Base-by-base conservation (phyloP, 805 yeast genomes). In the Wickerhamiella siamensis region DNA sequence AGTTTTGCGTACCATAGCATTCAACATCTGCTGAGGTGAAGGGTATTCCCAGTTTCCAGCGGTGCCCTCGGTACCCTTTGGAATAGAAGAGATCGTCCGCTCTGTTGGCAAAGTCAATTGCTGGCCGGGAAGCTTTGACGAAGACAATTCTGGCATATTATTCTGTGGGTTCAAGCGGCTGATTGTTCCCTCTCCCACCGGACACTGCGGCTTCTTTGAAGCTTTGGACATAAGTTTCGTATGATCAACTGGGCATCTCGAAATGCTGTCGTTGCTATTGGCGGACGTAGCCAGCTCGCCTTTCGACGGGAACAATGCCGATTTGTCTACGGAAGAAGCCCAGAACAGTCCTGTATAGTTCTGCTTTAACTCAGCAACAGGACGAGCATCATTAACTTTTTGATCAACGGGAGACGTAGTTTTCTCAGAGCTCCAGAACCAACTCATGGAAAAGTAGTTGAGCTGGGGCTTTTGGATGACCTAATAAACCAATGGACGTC, bases 1-100 rank as follows among this genome's bases (percentile, higher is more conserved):
- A 17, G 95, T 95, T 64, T 91, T 91, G 49, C 88, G 75, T 21
- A 86, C 65, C 97, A 91, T 88, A 10, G 99, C 99, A 55, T 88
- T 87, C 50, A 86, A 77, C 99, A 91, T 91, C 59, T 91, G 99
- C 62, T 91, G 98, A 1, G 99, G 98, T 2, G 95, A 83, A 2
- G 99, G 99, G 58, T 91, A 91, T 62, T 91, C 98, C 99, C 99
- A 91, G 38, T 78, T 75, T 2, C 94, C 94, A 46, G 75, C 76
- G 8, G 65, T 68, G 2, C 64, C 67, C 12, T 58, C 56, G 22
- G 67, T 72, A 22, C 97, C 97, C 48, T 83, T 72, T 17, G 98
- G 98, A 41, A 91, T 91, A 1, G 83, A 64, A 14, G 95, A 83
- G 31, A 77, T 60, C 1, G 94, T 80, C 51, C 95, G 74, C 34